Percentiles rank a stretch among this genome's conserved stretches.
Conservation (phyloP, 2,329 filamentous ascomycete species). For the Chrysoporthe cubensis region DNA sequence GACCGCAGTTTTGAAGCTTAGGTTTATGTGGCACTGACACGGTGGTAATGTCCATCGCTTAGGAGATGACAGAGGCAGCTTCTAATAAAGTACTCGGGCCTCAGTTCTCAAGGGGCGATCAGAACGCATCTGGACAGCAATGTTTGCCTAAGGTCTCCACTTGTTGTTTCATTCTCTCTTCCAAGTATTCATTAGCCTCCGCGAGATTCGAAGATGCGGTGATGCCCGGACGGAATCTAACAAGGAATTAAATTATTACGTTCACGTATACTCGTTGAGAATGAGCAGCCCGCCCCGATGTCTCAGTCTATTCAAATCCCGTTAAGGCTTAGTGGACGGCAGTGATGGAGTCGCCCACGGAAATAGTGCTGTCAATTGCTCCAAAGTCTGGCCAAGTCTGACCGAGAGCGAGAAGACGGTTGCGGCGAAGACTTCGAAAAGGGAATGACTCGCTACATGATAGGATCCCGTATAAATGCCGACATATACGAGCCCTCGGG, state of each 20-base stretch:
- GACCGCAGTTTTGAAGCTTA: background rate
- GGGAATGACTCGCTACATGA: background rate
- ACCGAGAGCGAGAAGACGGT: constrained; percentile 10
- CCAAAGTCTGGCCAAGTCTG: background rate
- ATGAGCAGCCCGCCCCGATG: background rate
- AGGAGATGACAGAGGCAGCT: background rate
- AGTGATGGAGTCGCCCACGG: background rate
- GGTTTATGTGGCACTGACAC: background rate
- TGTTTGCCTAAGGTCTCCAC: background rate
- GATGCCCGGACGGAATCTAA: background rate
- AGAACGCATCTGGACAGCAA: background rate
- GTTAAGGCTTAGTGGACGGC: background rate
- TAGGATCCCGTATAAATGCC: background rate
- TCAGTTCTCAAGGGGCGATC: background rate
- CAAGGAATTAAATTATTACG: background rate
- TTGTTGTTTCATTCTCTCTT: background rate
- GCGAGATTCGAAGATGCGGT: background rate
- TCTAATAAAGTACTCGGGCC: background rate
- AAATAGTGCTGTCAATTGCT: background rate
- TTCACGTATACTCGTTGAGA: background rate
- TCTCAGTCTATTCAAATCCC: constrained; percentile 7
- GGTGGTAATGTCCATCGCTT: no score
- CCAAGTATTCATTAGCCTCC: no score
- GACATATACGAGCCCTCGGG: background rate
- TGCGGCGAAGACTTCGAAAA: background rate